Base-by-base conservation (phyloP, 2,329 filamentous ascomycete genomes). In the Nemania serpens region DNA sequence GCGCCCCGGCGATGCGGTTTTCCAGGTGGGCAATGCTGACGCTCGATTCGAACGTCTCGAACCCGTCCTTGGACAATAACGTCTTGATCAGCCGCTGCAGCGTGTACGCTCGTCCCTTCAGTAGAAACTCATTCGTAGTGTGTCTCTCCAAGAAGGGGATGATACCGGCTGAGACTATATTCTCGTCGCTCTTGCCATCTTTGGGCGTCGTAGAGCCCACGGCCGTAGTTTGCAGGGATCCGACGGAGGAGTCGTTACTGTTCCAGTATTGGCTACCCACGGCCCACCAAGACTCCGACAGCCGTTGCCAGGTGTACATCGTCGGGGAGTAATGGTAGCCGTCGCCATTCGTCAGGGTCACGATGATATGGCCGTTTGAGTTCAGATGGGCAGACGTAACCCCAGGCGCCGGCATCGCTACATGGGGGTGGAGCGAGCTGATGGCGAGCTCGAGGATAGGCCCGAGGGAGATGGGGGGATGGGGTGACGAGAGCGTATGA, bases 241-340 rank as follows among this genome's bases (percentile, higher is more conserved):
- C 88, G 55, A 97, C 87, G 0, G 93, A 93, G 1, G 92, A 93
- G 71, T 97, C 95, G 55, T 93, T 96, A 0, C 93, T 96, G 75
- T 99, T 98, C 96, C 95, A 99, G 75, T 99, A 99, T 74, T 99
- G 95, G 68, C 91, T 96, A 17, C 93, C 93, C 0, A 98, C 93
- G 0, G 94, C 94, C 93, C 95, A 99, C 95, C 95, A 99, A 1
- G 91, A 85, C 74, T 99, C 96, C 2, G 93, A 96, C n/a, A 99
- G 82, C 10, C 93, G 88, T 75, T 98, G 94, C 95, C 95, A 99
- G 7, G 88, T 86, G 75, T 88, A 94, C 89, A 99, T 91, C 17
- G 84, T 83, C 0, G 90, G 85, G 1, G 91, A 91, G 76, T 99
- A 99, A 55, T 88, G 88, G 76, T 93, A 99, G 1, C 95, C 95